A percentile compares a stretch with the other conserved stretches of the same genome.
Evolutionary conservation across 768 basidiomycete species (phyloP).

Genomic region (Tulasnella sp.): DNA sequence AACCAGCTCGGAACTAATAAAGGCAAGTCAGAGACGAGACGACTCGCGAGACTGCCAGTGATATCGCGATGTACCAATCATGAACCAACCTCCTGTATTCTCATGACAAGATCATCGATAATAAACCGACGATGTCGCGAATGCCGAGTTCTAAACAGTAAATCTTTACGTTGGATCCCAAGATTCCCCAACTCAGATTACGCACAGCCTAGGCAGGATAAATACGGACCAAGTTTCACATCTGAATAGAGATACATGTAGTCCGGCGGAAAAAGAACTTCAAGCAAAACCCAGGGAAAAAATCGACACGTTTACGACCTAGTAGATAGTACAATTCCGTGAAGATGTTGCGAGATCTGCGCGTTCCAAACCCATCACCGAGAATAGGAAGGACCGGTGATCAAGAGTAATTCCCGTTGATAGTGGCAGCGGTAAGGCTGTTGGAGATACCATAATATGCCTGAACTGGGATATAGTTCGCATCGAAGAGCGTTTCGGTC

Average conservation of each 20-base stretch:
- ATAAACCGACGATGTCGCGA: no score
- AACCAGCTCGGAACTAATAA: constrained; percentile 14
- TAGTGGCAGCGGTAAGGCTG: not conserved
- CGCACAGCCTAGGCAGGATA: no score
- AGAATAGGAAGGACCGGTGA: not conserved
- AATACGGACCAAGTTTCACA: not conserved
- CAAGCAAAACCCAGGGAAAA: not conserved
- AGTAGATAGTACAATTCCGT: not conserved
- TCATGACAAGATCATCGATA: no score
- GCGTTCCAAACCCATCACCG: no score
- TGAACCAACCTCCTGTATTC: constrained; percentile 3
- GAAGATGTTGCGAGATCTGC: not conserved
- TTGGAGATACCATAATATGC: constrained; percentile 9
- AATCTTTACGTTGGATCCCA: no score
- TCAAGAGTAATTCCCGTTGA: not conserved
- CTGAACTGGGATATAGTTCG: not conserved
- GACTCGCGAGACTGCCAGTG: no score
- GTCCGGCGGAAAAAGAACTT: not conserved
- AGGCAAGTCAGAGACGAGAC: not conserved
- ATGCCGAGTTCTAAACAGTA: no score
- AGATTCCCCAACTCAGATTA: no score
- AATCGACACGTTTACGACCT: not conserved
- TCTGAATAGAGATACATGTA: not conserved
- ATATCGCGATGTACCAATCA: no score
- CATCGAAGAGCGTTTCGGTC: constrained; percentile 3